phyloP scores from a whole-genome alignment of 768 basidiomycete species.

The Lyophyllum decastes region DNA sequence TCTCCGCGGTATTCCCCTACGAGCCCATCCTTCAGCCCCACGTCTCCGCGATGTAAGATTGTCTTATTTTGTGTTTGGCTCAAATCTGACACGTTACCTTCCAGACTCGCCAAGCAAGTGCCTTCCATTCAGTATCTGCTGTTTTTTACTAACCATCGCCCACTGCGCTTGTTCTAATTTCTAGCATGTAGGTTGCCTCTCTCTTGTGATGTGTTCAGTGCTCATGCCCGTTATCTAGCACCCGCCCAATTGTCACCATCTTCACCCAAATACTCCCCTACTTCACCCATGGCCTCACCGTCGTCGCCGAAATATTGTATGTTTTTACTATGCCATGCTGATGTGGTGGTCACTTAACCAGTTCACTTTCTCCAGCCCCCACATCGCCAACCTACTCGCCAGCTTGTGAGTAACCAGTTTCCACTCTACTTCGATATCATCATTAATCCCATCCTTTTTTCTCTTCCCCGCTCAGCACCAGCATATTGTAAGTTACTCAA shows the following conservation, averaged over 20 bases:
- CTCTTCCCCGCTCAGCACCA: conserved; percentile 50
- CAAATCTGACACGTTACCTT: conserved; percentile 21
- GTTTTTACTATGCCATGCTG: conserved; percentile 28
- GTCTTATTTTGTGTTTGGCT: conserved; percentile 7
- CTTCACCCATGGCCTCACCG: conserved; percentile 87
- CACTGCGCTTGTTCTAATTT: conserved; percentile 2
- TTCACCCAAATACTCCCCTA: conserved; percentile 92
- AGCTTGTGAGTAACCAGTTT: conserved; percentile 60
- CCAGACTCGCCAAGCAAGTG: conserved; percentile 81
- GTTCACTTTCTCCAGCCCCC: conserved; percentile 52
- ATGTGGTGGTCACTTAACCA: conserved; percentile 9
- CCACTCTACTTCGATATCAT: background rate
- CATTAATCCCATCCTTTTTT: background rate
- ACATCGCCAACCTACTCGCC: conserved; percentile 89
- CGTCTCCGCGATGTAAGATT: conserved; percentile 85
- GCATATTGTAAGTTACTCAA: conserved; percentile 66
- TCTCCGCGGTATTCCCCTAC: conserved; percentile 90
- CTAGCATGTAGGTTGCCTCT: conserved; percentile 60
- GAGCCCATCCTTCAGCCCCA: conserved; percentile 88
- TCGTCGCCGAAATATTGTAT: conserved; percentile 91
- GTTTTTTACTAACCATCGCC: conserved; percentile 24
- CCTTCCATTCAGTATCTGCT: conserved; percentile 1
- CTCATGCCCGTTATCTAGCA: conserved; percentile 40
- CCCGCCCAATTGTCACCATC: conserved; percentile 85
- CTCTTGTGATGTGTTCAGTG: background rate